Conservation (phyloP, 73 alveolate genomes). For the Loxodes magnus region DNA sequence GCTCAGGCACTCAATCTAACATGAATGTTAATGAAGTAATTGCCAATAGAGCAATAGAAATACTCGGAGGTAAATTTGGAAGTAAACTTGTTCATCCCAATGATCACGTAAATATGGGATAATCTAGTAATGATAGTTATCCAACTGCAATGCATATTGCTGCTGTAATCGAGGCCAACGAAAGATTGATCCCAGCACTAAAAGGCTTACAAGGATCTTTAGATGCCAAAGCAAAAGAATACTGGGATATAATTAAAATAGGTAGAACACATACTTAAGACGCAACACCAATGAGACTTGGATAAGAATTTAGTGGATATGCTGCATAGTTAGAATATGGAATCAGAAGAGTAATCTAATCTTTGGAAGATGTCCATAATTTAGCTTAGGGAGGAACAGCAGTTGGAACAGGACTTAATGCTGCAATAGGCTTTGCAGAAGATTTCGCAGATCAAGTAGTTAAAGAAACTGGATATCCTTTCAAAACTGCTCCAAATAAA, state of each 20-base stretch:
- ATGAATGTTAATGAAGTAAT: conserved; percentile 97
- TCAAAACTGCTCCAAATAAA: conserved; percentile 75
- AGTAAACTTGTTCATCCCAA: conserved; percentile 93
- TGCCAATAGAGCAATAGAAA: conserved; percentile 86
- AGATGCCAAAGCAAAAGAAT: conserved; percentile 77
- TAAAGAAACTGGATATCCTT: conserved; percentile 84
- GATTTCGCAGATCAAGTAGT: conserved; percentile 49
- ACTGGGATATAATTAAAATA: conserved; percentile 82
- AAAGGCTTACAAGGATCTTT: conserved; percentile 51
- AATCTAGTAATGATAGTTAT: conserved; percentile 94
- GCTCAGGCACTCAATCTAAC: conserved; percentile 98
- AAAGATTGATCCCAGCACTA: conserved; percentile 41
- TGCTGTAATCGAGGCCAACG: conserved; percentile 62
- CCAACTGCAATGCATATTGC: conserved; percentile 99
- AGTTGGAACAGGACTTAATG: conserved; percentile 98
- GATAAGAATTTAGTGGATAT: conserved; percentile 96
- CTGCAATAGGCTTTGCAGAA: conserved; percentile 83
- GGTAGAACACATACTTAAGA: conserved; percentile 99
- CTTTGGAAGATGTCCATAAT: conserved; percentile 59
- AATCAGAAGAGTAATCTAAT: conserved; percentile 55
- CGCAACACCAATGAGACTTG: conserved; percentile 98
- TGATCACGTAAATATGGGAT: conserved; percentile 93
- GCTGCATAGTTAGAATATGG: conserved; percentile 69
- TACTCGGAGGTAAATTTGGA: conserved; percentile 88
- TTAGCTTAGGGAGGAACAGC: conserved; percentile 99